A percentile compares a stretch with the other conserved stretches of the same genome.
Evolutionary conservation across 2,329 filamentous ascomycete species (phyloP).

Genomic region (Sarocladium brachiariae): DNA sequence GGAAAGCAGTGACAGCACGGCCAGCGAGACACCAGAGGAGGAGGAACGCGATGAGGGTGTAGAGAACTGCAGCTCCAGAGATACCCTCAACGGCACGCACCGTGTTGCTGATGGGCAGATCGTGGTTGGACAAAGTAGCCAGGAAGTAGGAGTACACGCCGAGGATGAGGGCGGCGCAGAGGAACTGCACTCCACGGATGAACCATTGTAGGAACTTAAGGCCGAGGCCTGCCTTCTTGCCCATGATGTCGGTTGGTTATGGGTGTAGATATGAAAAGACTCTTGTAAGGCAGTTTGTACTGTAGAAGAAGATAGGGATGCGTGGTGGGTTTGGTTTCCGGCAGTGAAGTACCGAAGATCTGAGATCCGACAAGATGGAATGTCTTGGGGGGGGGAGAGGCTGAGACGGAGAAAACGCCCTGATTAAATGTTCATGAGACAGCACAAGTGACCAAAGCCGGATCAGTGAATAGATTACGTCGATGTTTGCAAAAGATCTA

Average conservation of each 20-base stretch:
- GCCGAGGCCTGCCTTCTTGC: slow-evolving; percentile 33
- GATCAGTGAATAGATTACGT: slow-evolving; percentile 1
- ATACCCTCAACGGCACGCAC: slow-evolving; percentile 73
- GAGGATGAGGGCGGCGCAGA: slow-evolving; percentile 65
- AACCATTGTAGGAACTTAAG: slow-evolving; percentile 65
- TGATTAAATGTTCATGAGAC: too few species aligned
- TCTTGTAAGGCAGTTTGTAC: not conserved
- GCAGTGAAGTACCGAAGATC: not conserved
- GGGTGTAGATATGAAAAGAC: not conserved
- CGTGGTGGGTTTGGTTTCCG: not conserved
- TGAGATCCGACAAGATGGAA: not conserved
- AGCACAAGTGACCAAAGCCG: not conserved
- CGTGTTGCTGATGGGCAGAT: slow-evolving; percentile 55
- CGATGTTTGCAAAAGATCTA: not conserved
- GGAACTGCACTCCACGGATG: slow-evolving; percentile 67
- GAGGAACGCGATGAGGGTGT: slow-evolving; percentile 64
- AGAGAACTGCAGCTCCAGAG: slow-evolving; percentile 66
- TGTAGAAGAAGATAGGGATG: not conserved
- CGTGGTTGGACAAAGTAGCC: slow-evolving; percentile 59
- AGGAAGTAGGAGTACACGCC: slow-evolving; percentile 83
- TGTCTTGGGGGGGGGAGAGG: not conserved
- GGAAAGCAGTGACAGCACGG: slow-evolving; percentile 60
- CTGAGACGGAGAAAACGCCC: too few species aligned
- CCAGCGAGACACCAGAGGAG: slow-evolving; percentile 77
- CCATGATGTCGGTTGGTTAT: slow-evolving; percentile 19